phyloP scores from a whole-genome alignment of 306 rosid species.

The Acmispon strigosus region DNA sequence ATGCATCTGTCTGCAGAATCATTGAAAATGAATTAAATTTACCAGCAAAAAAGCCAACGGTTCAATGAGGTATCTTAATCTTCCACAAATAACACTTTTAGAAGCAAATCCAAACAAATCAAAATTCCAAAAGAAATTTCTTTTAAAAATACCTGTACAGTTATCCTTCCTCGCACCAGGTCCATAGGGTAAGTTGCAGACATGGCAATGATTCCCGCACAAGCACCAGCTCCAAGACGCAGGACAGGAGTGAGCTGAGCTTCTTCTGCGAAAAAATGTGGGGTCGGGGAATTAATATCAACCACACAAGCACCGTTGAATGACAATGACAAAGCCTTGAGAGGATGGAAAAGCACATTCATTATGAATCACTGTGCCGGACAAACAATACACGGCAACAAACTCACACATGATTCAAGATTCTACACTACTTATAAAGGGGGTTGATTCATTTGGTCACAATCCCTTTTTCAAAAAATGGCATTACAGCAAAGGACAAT shows the following conservation, averaged over 20 bases:
- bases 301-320: neutral
- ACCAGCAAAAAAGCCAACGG: neutral
- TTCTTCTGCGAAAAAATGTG: constrained; percentile 36
- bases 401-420: too few species aligned
- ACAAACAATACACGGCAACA: too few species aligned
- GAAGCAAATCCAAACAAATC: neutral
- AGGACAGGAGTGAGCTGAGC: constrained; percentile 62
- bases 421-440: neutral
- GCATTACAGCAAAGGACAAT: neutral
- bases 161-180: constrained; percentile 61
- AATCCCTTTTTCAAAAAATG: neutral
- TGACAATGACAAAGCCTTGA: neutral
- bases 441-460: neutral
- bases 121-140: neutral
- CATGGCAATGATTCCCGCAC: constrained; percentile 75
- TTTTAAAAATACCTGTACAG: constrained; percentile 46
- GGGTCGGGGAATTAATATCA: neutral
- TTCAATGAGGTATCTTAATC: neutral
- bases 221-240: constrained; percentile 77
- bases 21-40: neutral
- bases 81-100: neutral
- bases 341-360: neutral
- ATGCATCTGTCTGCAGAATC: constrained; percentile 39
- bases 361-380: neutral
- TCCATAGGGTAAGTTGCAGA: constrained; percentile 76